Percentiles rank a stretch among this genome's conserved stretches.
phyloP scores from a whole-genome alignment of 805 yeast species.

The Danielia reshetovae region DNA sequence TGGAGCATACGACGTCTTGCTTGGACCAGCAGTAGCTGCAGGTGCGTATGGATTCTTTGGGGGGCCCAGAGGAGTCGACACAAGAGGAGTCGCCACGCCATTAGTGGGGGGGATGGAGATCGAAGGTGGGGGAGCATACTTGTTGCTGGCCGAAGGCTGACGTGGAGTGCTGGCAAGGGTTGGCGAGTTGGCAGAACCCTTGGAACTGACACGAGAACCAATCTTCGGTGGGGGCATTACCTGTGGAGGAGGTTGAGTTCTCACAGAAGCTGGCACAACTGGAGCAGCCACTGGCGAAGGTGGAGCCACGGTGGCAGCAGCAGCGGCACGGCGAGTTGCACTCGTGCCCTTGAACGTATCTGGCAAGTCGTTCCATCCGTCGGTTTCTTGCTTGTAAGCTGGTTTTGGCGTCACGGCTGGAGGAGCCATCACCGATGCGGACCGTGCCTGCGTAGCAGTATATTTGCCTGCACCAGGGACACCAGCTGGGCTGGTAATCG shows the following conservation, averaged over 20 bases:
- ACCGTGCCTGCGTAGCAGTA: slow-evolving; percentile 14
- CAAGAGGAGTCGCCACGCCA: slow-evolving; percentile 23
- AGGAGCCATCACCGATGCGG: slow-evolving; percentile 7
- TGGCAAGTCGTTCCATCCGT: slow-evolving; percentile 74
- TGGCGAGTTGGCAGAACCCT: slow-evolving; percentile 7
- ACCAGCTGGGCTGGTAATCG: slow-evolving; percentile 13
- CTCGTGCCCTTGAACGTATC: slow-evolving; percentile 40
- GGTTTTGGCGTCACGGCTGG: slow-evolving; percentile 19
- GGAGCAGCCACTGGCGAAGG: slow-evolving; percentile 3
- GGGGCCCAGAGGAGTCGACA: slow-evolving; percentile 18
- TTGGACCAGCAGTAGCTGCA: slow-evolving; percentile 8
- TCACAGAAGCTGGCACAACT: slow-evolving; percentile 1
- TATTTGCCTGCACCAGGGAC: neutral
- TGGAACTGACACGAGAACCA: slow-evolving; percentile 6
- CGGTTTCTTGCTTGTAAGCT: slow-evolving; percentile 44
- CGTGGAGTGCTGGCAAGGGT: slow-evolving; percentile 6
- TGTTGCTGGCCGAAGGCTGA: slow-evolving; percentile 6
- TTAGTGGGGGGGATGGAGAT: slow-evolving; percentile 27
- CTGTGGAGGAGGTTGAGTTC: neutral
- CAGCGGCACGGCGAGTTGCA: slow-evolving; percentile 38
- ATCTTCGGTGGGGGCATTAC: slow-evolving; percentile 12
- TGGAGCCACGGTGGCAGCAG: slow-evolving; percentile 31
- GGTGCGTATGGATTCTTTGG: slow-evolving; percentile 27
- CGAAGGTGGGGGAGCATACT: slow-evolving; percentile 21
- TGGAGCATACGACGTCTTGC: slow-evolving; percentile 33